A percentile compares a stretch with the other conserved stretches of the same genome.
These are phyloP conservation scores for Trichoderma simmonsii DNA, from an alignment of 2,329 filamentous ascomycete genomes.

Conservation along the genomic window DNA sequence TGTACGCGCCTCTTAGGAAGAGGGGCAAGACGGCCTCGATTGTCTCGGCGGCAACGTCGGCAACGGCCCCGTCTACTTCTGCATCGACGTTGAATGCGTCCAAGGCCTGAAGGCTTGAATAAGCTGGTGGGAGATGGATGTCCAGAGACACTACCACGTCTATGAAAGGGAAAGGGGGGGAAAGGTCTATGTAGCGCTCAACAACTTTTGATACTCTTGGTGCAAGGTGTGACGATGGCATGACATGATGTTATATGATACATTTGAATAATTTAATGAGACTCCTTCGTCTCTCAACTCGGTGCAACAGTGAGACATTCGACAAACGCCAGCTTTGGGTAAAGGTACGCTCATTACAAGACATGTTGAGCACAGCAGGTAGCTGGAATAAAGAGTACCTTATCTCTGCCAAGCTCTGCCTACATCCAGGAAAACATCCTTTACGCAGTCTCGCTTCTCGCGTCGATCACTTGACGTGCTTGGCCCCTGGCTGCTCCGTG, in stretches of 20 bases:
- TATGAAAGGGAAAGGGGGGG: neutral
- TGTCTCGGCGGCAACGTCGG: slow-evolving; percentile 24
- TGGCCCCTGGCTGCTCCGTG: neutral
- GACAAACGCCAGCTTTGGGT: neutral
- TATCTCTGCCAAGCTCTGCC: no score
- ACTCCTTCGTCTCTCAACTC: neutral
- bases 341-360: neutral
- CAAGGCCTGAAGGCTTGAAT: slow-evolving; percentile 26
- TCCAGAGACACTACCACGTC: neutral
- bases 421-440: neutral
- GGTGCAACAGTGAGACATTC: neutral
- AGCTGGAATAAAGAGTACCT: neutral
- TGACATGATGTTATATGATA: slow-evolving; percentile 6
- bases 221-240: neutral
- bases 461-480: neutral
- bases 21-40: slow-evolving; percentile 45
- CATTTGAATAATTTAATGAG: neutral
- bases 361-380: neutral
- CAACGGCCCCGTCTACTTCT: slow-evolving; percentile 24
- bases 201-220: neutral
- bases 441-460: neutral
- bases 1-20: slow-evolving; percentile 75
- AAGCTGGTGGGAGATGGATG: neutral
- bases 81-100: slow-evolving; percentile 24
- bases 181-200: neutral